Evolutionary conservation across 129 eudicot species (phyloP).

Genomic region (Helianthus tuberosus): DNA sequence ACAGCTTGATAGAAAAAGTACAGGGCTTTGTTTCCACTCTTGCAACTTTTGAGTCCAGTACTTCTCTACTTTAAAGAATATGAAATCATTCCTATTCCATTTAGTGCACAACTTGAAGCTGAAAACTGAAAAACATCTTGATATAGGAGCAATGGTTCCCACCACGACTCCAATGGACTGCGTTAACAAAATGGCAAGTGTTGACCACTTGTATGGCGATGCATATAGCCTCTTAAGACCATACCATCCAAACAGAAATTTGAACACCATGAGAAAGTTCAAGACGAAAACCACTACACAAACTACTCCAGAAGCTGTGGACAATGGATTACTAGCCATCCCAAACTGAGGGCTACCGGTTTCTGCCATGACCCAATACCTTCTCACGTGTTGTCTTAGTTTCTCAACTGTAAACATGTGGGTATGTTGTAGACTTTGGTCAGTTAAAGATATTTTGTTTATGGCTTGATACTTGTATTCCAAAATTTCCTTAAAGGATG

Average conservation of each 20-base stretch:
- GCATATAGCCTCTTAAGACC: background rate
- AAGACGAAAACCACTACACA: no score
- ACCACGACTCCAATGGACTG: slow-evolving; percentile 21
- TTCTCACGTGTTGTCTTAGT: no score
- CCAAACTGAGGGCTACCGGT: slow-evolving; percentile 28
- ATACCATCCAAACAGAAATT: no score
- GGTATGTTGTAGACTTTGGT: background rate
- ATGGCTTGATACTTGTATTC: slow-evolving; percentile 31
- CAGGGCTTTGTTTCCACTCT: slow-evolving; percentile 24
- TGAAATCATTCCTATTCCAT: background rate
- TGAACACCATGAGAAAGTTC: no score
- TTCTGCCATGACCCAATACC: slow-evolving; percentile 2
- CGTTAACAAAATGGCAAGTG: background rate
- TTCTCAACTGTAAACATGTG: background rate
- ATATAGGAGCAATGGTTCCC: slow-evolving; percentile 23
- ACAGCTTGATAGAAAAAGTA: background rate
- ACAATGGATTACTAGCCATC: slow-evolving; percentile 20
- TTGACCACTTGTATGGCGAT: slow-evolving; percentile 12
- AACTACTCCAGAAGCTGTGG: slow-evolving; percentile 6
- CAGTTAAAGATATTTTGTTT: slow-evolving; percentile 2
- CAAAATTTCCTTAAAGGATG: slow-evolving; percentile 26
- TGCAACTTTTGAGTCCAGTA: slow-evolving; percentile 37
- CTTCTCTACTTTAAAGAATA: slow-evolving; percentile 10
- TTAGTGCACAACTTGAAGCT: slow-evolving; percentile 12
- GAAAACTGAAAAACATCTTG: slow-evolving; percentile 11